Base-by-base conservation (phyloP, 768 basidiomycete genomes). In the Crassisporium funariophilum region DNA sequence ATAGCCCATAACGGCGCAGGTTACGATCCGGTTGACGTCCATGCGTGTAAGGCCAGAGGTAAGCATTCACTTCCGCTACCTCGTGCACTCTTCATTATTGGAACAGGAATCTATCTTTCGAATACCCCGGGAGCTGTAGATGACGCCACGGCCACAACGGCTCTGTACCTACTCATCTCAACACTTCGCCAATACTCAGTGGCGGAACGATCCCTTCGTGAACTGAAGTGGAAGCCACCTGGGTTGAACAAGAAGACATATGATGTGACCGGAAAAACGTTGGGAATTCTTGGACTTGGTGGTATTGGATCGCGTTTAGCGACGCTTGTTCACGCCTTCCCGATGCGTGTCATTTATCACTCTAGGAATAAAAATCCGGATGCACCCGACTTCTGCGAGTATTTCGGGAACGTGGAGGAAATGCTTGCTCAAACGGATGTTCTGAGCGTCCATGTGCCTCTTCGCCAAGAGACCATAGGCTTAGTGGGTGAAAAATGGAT, bases 1-100 rank as follows among this genome's bases (percentile, higher is more conserved):
- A 91, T 95, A 61, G 89, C 86, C 1, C 92, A 93, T 65, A 94
- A 94, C 47, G 94, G 93, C 9, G 92, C 94, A 0, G 92, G 94
- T 0, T 97, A 97, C 62, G 92, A 97, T 62, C 83, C 85, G 50
- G 86, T 95, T 53, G 87, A 94, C 59, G 81, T 93, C 12, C 64
- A 68, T 5, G 86, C 85, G 4, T 86, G 86, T 64, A 88, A 81
- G 59, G 79, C 75, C 8, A 77, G 77, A 65, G 88, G 90, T 87
- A 55, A 13, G 65, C 53, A 27, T 20, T 37, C 16, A 25, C 35
- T 8, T 13, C 35, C 9, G 17, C 3, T 37, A 11, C 36, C 21
- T 43, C 34, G 35, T 40, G 21, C 25, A 12, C 27, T 25, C 4
- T 39, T 47, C 37, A 27, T 19, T 31, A 46, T 25, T 10, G 29